Evolutionary conservation across 2,329 filamentous ascomycete genomes (phyloP).

Genomic region (Microsporum audouinii): DNA sequence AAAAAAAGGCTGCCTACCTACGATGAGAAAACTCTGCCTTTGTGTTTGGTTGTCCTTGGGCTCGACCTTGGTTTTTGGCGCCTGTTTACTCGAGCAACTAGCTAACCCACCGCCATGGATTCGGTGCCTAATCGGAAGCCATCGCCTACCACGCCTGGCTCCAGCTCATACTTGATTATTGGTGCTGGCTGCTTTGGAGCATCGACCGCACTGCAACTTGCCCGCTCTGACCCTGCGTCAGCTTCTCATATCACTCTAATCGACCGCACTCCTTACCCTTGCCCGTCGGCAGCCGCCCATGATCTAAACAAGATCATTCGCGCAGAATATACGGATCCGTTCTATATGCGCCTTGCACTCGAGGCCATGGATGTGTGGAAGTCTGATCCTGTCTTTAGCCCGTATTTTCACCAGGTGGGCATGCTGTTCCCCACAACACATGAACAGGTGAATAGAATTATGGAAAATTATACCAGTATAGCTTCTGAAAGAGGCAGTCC

Average conservation of each 20-base stretch:
- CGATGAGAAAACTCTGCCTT: too few species aligned
- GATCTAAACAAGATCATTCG: conserved; percentile 12
- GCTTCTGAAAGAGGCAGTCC: conserved; percentile 29
- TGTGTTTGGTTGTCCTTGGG: too few species aligned
- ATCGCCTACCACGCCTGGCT: not conserved
- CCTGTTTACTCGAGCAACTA: too few species aligned
- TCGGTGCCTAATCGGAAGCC: not conserved
- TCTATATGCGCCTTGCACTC: conserved; percentile 8
- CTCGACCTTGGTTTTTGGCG: too few species aligned
- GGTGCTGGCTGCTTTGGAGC: conserved; percentile 44
- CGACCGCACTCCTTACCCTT: conserved; percentile 7
- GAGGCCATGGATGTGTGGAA: conserved; percentile 8
- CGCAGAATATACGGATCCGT: conserved; percentile 6
- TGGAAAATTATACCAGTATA: conserved; percentile 31
- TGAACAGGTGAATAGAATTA: conserved; percentile 35
- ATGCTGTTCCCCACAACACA: conserved; percentile 34
- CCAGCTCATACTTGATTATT: conserved; percentile 30
- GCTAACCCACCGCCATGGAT: not conserved
- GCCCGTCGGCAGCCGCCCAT: conserved; percentile 5
- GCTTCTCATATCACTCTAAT: conserved; percentile 5
- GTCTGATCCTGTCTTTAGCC: conserved; percentile 21
- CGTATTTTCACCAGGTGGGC: conserved; percentile 39
- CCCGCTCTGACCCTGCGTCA: not conserved
- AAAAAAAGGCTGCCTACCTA: too few species aligned
- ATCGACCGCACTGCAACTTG: conserved; percentile 8